phyloP scores from a whole-genome alignment of 495 filamentous ascomycete species.

The Extremus antarcticus region DNA sequence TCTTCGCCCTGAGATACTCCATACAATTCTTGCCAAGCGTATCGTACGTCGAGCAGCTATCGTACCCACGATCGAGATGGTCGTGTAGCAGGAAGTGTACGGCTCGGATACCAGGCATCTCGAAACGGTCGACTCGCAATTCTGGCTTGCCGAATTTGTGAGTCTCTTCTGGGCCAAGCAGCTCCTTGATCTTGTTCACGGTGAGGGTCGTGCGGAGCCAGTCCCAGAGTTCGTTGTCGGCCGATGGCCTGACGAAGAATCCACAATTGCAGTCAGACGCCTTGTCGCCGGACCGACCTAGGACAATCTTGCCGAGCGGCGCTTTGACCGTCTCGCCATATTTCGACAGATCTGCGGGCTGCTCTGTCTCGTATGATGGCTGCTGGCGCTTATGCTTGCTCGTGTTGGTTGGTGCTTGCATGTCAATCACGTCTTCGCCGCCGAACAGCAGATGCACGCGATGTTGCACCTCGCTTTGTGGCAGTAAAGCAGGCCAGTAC shows the following conservation, averaged over 20 bases:
- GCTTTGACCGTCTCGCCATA: slow-evolving; percentile 19
- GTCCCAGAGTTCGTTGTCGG: slow-evolving; percentile 29
- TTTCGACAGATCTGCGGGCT: slow-evolving; percentile 10
- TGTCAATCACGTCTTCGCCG: slow-evolving; percentile 8
- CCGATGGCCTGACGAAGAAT: slow-evolving; percentile 21
- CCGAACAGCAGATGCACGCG: slow-evolving; percentile 17
- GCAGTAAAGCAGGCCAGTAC: slow-evolving; percentile 22
- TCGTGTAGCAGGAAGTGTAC: slow-evolving; percentile 31
- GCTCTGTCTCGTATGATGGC: slow-evolving; percentile 18
- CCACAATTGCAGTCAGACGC: slow-evolving; percentile 25
- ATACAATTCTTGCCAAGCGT: slow-evolving; percentile 25
- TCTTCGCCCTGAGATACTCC: slow-evolving; percentile 19
- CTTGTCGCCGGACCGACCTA: slow-evolving; percentile 24
- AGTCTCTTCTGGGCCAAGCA: slow-evolving; percentile 26
- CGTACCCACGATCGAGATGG: slow-evolving; percentile 25
- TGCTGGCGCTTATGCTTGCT: slow-evolving; percentile 19
- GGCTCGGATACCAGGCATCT: slow-evolving; percentile 20
- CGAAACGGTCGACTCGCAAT: slow-evolving; percentile 17
- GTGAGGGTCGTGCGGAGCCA: slow-evolving; percentile 29
- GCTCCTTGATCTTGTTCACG: slow-evolving; percentile 24
- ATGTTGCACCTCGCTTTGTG: slow-evolving; percentile 22
- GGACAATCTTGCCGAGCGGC: slow-evolving; percentile 23
- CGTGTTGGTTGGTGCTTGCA: slow-evolving; percentile 8
- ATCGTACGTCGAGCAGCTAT: slow-evolving; percentile 23
- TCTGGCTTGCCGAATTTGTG: slow-evolving; percentile 3